phyloP scores from a whole-genome alignment of 495 filamentous ascomycete species.

The Hypoxylon perforatum region DNA sequence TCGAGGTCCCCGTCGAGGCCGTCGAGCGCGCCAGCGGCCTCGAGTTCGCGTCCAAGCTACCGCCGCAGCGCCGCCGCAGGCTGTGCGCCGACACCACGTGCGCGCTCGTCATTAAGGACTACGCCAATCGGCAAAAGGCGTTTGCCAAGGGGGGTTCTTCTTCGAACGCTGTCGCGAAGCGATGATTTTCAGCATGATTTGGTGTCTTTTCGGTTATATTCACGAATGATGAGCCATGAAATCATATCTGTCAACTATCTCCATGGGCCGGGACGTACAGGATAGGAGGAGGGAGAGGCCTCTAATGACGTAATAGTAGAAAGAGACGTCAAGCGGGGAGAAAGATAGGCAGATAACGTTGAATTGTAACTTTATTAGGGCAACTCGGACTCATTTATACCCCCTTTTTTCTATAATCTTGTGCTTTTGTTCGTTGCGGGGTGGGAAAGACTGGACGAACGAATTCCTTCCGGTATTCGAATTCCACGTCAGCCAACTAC shows the following conservation, averaged over 20 bases:
- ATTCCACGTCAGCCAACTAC: background rate
- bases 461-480: background rate
- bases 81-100: slow-evolving; percentile 89
- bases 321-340: background rate
- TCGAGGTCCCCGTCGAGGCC: slow-evolving; percentile 92
- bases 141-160: slow-evolving; percentile 60
- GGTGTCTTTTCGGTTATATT: background rate
- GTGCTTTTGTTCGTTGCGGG: background rate
- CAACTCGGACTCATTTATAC: background rate
- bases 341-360: background rate
- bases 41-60: slow-evolving; percentile 86
- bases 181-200: slow-evolving; percentile 6
- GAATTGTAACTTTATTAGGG: background rate
- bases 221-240: background rate
- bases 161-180: slow-evolving; percentile 24
- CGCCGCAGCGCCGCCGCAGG: slow-evolving; percentile 74
- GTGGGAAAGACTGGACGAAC: background rate
- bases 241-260: too few species aligned
- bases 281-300: background rate
- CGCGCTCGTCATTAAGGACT: slow-evolving; percentile 82
- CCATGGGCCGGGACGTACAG: too few species aligned
- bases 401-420: background rate
- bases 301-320: background rate
- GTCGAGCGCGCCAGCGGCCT: slow-evolving; percentile 91
- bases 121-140: slow-evolving; percentile 70